phyloP scores from a whole-genome alignment of 768 basidiomycete species.

The Suillus occidentalis region DNA sequence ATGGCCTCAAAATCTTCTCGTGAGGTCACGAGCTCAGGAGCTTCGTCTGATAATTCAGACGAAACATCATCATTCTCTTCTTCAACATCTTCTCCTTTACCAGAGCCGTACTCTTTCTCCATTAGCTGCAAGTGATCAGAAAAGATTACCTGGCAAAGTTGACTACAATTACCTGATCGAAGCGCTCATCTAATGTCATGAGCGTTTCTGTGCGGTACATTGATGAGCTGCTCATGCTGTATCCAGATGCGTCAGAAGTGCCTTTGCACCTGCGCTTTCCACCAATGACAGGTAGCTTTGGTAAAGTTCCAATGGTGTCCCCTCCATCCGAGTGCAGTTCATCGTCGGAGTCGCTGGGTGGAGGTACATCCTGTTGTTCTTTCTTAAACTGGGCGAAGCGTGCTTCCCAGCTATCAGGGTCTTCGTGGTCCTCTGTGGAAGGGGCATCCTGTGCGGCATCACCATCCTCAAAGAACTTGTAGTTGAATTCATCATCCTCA shows the following conservation, averaged over 20 bases:
- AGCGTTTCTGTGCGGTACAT: slow-evolving; percentile 92
- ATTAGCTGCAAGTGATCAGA: slow-evolving; percentile 52
- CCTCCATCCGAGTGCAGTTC: slow-evolving; percentile 63
- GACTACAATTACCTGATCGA: slow-evolving; percentile 74
- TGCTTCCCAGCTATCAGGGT: slow-evolving; percentile 68
- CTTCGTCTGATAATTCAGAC: slow-evolving; percentile 42
- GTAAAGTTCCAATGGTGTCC: slow-evolving; percentile 81
- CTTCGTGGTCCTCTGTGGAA: slow-evolving; percentile 31
- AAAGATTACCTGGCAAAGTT: neutral
- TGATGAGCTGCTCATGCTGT: slow-evolving; percentile 96
- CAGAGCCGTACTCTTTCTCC: slow-evolving; percentile 71
- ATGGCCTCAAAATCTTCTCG: slow-evolving; percentile 88
- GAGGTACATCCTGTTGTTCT: slow-evolving; percentile 31
- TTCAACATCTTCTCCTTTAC: slow-evolving; percentile 48
- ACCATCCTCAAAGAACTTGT: slow-evolving; percentile 61
- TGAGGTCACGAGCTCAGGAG: slow-evolving; percentile 74
- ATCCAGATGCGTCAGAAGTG: slow-evolving; percentile 85
- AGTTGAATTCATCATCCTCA: slow-evolving; percentile 59
- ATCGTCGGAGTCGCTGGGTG: slow-evolving; percentile 46
- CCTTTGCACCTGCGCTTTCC: slow-evolving; percentile 72
- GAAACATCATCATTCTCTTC: slow-evolving; percentile 42
- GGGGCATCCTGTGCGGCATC: slow-evolving; percentile 22
- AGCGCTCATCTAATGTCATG: slow-evolving; percentile 86
- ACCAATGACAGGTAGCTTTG: slow-evolving; percentile 75
- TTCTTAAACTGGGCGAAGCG: slow-evolving; percentile 80